Percentiles rank a stretch among this genome's conserved stretches.
Evolutionary conservation across 495 filamentous ascomycete genomes (phyloP).

Genomic region (Hypoxylon crocopeplum): DNA sequence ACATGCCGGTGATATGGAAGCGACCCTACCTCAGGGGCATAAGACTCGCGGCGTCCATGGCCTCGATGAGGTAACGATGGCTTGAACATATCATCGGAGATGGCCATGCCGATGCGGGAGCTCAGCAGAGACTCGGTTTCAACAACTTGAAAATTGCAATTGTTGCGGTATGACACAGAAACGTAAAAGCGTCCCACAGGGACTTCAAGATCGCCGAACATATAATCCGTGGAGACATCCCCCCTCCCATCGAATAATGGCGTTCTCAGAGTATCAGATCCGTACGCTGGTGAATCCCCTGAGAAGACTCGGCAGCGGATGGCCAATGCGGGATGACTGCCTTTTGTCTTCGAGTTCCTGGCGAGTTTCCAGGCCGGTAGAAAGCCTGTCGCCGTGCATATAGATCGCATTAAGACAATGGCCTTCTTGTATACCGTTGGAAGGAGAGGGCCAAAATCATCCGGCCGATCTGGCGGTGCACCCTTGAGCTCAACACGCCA

Average conservation of each 20-base stretch:
- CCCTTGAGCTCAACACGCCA: constrained; percentile 83
- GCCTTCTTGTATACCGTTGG: constrained; percentile 95
- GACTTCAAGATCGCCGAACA: constrained; percentile 80
- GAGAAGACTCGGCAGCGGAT: constrained; percentile 79
- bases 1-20: constrained; percentile 62
- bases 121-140: constrained; percentile 89
- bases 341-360: constrained; percentile 70
- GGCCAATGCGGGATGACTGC: constrained; percentile 67
- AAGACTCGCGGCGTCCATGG: constrained; percentile 48
- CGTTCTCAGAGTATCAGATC: constrained; percentile 70
- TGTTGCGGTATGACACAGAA: constrained; percentile 80
- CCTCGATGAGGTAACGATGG: constrained; percentile 65
- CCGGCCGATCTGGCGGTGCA: constrained; percentile 54
- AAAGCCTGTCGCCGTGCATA: constrained; percentile 84
- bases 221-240: constrained; percentile 75
- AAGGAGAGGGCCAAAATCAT: constrained; percentile 73
- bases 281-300: constrained; percentile 58
- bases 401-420: constrained; percentile 90
- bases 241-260: constrained; percentile 73
- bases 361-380: constrained; percentile 89
- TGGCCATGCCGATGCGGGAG: constrained; percentile 88
- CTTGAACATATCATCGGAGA: constrained; percentile 85
- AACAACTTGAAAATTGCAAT: constrained; percentile 89
- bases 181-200: constrained; percentile 85
- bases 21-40: constrained; percentile 71